Base-by-base conservation (phyloP, 306 rosid species). In the Spatholobus suberectus region DNA sequence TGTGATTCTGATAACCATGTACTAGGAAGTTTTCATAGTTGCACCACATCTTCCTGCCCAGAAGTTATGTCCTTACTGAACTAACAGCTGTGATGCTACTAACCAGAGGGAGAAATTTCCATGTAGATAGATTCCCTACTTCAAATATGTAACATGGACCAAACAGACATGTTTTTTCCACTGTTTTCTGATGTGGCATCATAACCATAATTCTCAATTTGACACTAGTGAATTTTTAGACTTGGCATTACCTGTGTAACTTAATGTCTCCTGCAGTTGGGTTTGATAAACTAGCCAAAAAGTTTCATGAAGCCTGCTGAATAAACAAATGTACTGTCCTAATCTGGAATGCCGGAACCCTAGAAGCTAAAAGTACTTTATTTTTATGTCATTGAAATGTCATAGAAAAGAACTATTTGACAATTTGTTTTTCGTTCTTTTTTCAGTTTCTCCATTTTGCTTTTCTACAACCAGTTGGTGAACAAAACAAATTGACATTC, bases 331-430 rank as follows among this genome's bases (percentile, higher is more conserved):
- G 4, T 59, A 6, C 15, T 8, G 20, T 71, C 38, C 15, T 72
- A 7, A 4, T 46, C 29, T 61, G 20, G 55, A 81, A 62, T 35
- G 23, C 55, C 29, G 67, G 67, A 81, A 72, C 6, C 29, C 23
- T 63, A 32, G 78, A 58, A 29, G 40, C 78, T 71, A 59, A 80
- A 59, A 34, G 44, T 46, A 8, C 79, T 61, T 44, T 38, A 24
- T 47, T 55, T 75, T 51, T 8, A 13, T 66, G 76, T 18, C 81
- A 54, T 66, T 32, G 8, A 43, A 65, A 52, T 74, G 80, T 41
- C 26, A 37, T 12, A 18, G 27, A 13, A 62, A 81, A 23, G 11
- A 73, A 27, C 26, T 18, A 27, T 17, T 27, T 17, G 37, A 29
- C 44, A 65, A 52, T 75, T 27, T 32, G 8, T 40, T 78, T 24